phyloP scores from a whole-genome alignment of 116 monocot species.

The Phalaenopsis hybrid region DNA sequence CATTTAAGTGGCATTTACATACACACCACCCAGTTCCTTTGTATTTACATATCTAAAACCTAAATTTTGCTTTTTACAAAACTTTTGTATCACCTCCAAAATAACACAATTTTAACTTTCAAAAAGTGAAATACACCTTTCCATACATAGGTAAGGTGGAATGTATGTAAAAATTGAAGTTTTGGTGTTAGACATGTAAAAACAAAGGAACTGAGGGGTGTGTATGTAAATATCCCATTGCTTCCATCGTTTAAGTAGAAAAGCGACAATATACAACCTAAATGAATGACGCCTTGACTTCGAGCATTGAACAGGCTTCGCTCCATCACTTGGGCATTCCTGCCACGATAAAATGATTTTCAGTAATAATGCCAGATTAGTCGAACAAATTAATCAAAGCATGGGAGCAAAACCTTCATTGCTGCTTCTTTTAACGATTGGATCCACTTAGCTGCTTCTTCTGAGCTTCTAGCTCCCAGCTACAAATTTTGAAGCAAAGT shows the following conservation, averaged over 20 bases:
- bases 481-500: conserved; percentile 18
- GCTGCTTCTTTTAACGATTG: conserved; percentile 56
- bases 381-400: background rate
- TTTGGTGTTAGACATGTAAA: too few relatives aligned
- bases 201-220: too few relatives aligned
- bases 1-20: background rate
- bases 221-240: too few relatives aligned
- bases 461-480: conserved; percentile 89
- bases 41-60: too few relatives aligned
- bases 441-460: conserved; percentile 79
- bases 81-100: too few relatives aligned
- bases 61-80: too few relatives aligned
- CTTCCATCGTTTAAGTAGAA: background rate
- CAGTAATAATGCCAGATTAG: background rate
- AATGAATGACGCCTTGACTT: conserved; percentile 26
- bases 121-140: too few relatives aligned
- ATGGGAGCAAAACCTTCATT: conserved; percentile 30
- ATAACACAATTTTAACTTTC: too few relatives aligned
- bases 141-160: too few relatives aligned
- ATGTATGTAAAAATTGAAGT: too few relatives aligned
- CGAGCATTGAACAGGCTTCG: conserved; percentile 20
- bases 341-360: conserved; percentile 11
- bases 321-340: conserved; percentile 25
- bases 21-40: too few relatives aligned
- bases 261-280: conserved; percentile 16